Percentiles rank a stretch among this genome's conserved stretches.
phyloP scores from a whole-genome alignment of 2,329 filamentous ascomycete genomes.

The Talaromyces sp. region DNA sequence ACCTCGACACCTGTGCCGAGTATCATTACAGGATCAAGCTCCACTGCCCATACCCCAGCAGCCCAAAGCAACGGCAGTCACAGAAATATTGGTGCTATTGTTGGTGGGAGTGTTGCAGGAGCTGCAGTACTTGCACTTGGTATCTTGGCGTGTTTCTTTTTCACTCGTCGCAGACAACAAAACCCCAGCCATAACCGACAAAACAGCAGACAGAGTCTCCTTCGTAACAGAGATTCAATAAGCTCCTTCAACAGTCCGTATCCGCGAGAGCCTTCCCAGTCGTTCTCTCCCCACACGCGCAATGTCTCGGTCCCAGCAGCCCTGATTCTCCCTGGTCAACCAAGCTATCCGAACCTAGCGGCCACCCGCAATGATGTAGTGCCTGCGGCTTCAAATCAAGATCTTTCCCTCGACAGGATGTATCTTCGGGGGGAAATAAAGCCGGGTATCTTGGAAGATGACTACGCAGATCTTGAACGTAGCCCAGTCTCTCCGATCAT shows the following conservation, averaged over 20 bases:
- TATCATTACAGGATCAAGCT: conserved; percentile 3
- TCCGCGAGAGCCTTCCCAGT: conserved; percentile 9
- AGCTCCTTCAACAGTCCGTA: conserved; percentile 15
- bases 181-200: conserved; percentile 4
- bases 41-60: neutral
- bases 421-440: neutral
- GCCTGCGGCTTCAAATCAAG: conserved; percentile 8
- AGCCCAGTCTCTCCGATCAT: conserved; percentile 13
- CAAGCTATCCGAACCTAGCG: neutral
- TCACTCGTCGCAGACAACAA: conserved; percentile 27
- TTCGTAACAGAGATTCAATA: conserved; percentile 19
- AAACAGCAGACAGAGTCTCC: conserved; percentile 21
- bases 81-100: conserved; percentile 23
- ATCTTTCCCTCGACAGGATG: conserved; percentile 8
- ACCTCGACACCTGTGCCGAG: neutral
- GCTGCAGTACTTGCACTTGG: conserved; percentile 27
- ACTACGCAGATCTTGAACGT: neutral
- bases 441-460: neutral
- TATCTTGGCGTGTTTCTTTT: conserved; percentile 26
- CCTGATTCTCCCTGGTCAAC: conserved; percentile 13
- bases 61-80: neutral
- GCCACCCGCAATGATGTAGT: neutral
- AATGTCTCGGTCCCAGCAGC: neutral
- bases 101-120: conserved; percentile 34
- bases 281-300: conserved; percentile 7